Percentiles rank a stretch among this genome's conserved stretches.
Conservation (phyloP, 2,329 filamentous ascomycete species). For the Fusarium continuum region DNA sequence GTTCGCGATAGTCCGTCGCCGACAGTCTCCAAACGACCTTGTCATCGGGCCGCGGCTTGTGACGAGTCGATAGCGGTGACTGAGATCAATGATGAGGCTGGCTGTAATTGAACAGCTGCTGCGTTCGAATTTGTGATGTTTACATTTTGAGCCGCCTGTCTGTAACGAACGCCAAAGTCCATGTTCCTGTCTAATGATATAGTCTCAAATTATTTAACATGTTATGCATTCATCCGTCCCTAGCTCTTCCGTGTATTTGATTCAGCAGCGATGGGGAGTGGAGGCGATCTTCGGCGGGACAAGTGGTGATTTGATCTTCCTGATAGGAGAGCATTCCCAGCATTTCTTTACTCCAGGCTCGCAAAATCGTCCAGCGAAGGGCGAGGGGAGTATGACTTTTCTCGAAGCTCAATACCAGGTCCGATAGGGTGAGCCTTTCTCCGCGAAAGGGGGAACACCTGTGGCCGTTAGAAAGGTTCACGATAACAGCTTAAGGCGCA, state of each 20-base stretch:
- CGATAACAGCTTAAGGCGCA: neutral
- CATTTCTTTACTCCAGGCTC: constrained; percentile 67
- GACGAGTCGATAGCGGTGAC: constrained; percentile 4
- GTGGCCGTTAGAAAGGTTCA: constrained; percentile 17
- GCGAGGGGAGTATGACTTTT: constrained; percentile 65
- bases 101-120: neutral
- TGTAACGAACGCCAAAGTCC: constrained; percentile 21
- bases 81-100: neutral
- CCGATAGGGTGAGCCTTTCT: constrained; percentile 74
- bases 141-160: constrained; percentile 33
- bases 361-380: constrained; percentile 72
- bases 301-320: too few relatives aligned
- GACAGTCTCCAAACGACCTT: constrained; percentile 15
- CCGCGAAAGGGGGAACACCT: constrained; percentile 68
- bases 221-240: constrained; percentile 27
- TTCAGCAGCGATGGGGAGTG: neutral
- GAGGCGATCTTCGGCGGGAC: neutral
- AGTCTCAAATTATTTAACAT: constrained; percentile 38
- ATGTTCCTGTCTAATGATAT: constrained; percentile 40
- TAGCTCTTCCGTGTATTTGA: constrained; percentile 9
- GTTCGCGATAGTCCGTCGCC: constrained; percentile 26
- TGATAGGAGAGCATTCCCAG: neutral
- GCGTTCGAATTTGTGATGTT: constrained; percentile 26
- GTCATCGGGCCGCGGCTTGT: constrained; percentile 19
- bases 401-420: constrained; percentile 82